phyloP scores from a whole-genome alignment of 2,329 filamentous ascomycete species.

The Ophiostoma ulmi region DNA sequence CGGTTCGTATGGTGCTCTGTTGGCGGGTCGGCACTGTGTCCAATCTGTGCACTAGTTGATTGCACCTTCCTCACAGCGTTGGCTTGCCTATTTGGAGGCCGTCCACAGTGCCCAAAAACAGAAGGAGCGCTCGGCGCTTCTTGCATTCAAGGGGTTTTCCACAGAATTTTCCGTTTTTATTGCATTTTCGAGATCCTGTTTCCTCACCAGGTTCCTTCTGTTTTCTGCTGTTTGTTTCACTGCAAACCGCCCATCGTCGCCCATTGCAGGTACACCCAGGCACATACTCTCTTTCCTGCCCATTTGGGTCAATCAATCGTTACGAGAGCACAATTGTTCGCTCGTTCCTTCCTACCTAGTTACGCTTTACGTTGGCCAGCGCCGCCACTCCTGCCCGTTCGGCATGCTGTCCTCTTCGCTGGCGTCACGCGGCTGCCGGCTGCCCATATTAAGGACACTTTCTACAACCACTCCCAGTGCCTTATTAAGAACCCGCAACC shows the following conservation, averaged over 20 bases:
- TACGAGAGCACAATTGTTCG: background rate
- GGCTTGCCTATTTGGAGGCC: background rate
- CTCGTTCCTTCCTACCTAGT: background rate
- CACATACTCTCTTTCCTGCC: constrained; percentile 4
- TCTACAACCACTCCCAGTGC: constrained; percentile 14
- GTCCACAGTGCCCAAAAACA: constrained; percentile 15
- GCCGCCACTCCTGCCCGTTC: constrained; percentile 17
- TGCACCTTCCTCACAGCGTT: constrained; percentile 22
- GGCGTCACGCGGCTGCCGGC: constrained; percentile 20
- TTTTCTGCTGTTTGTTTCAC: background rate
- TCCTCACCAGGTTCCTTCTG: constrained; percentile 16
- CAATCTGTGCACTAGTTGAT: constrained; percentile 14
- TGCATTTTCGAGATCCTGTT: constrained; percentile 11
- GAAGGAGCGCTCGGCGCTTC: constrained; percentile 4
- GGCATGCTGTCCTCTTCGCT: constrained; percentile 23
- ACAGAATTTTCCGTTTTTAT: constrained; percentile 14
- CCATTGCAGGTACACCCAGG: background rate
- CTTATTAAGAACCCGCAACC: constrained; percentile 24
- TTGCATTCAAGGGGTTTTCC: background rate
- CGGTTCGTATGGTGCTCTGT: background rate
- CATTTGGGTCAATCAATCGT: constrained; percentile 16
- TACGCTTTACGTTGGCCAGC: constrained; percentile 7
- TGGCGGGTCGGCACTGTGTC: constrained; percentile 17
- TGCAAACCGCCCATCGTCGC: constrained; percentile 9
- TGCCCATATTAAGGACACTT: constrained; percentile 19